A percentile compares a stretch with the other conserved stretches of the same genome.
phyloP scores from a whole-genome alignment of 148 eudicot genomes.

The Limonium bicolor region DNA sequence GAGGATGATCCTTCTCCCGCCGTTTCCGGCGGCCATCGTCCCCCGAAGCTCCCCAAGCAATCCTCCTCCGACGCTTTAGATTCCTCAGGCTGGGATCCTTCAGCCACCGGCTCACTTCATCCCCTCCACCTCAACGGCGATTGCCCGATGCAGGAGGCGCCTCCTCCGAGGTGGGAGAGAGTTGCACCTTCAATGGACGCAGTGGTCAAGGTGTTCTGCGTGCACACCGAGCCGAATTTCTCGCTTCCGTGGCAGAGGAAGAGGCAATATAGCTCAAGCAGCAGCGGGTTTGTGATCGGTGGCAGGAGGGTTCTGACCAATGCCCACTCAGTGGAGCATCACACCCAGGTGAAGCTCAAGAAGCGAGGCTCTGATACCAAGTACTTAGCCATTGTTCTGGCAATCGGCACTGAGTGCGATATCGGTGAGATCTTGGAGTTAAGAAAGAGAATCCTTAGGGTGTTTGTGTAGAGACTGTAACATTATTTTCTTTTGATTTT shows the following conservation, averaged over 20 bases:
- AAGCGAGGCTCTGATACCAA: slow-evolving; percentile 14
- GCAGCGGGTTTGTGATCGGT: slow-evolving; percentile 9
- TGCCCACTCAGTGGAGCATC: slow-evolving; percentile 14
- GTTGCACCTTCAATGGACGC: slow-evolving; percentile 15
- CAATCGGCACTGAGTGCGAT: slow-evolving; percentile 16
- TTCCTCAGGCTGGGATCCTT: slow-evolving; percentile 1
- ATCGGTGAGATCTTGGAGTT: slow-evolving; percentile 6
- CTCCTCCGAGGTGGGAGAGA: slow-evolving; percentile 5
- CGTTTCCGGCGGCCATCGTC: slow-evolving; percentile 16
- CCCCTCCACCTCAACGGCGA: slow-evolving; percentile 9
- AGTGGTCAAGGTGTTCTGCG: slow-evolving; percentile 15
- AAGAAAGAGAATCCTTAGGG: not conserved
- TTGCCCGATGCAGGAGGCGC: slow-evolving; percentile 1
- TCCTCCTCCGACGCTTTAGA: slow-evolving; percentile 5
- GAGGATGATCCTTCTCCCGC: slow-evolving; percentile 1
- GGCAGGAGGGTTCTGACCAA: slow-evolving; percentile 16
- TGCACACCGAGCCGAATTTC: slow-evolving; percentile 14
- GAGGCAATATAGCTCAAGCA: slow-evolving; percentile 13
- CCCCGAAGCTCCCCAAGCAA: slow-evolving; percentile 6
- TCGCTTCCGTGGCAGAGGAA: slow-evolving; percentile 14
- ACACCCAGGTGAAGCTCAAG: slow-evolving; percentile 13
- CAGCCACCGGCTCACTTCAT: slow-evolving; percentile 13
- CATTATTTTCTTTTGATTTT: too few relatives aligned
- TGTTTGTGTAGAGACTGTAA: too few relatives aligned
- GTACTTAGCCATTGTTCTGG: slow-evolving; percentile 12